These are phyloP conservation scores for Ministeria vibrans DNA, from an alignment of 78 protist species.

Conservation along the genomic window DNA sequence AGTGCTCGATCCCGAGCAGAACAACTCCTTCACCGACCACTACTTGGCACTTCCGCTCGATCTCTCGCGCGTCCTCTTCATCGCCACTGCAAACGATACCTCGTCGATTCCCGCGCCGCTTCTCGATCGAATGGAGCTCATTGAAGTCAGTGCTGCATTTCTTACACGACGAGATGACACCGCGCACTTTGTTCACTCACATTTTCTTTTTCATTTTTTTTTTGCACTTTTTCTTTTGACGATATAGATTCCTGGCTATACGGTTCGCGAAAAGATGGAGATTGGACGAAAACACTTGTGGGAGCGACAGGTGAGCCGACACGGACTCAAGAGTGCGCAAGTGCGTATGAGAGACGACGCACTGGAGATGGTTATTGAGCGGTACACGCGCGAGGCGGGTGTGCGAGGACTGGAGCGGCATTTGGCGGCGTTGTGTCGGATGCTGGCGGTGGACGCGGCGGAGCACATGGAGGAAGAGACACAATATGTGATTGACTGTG, in stretches of 20 bases:
- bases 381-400: slow-evolving; percentile 37
- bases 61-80: background rate
- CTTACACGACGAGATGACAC: too few species aligned
- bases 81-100: background rate
- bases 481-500: too few species aligned
- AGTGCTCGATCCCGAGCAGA: background rate
- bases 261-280: background rate
- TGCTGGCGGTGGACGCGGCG: too few species aligned
- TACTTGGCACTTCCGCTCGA: background rate
- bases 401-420: slow-evolving; percentile 22
- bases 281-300: background rate
- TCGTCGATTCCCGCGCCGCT: background rate
- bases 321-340: background rate
- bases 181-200: too few species aligned
- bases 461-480: too few species aligned
- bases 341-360: background rate
- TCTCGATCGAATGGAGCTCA: background rate
- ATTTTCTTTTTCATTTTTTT: too few species aligned
- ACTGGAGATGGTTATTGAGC: too few species aligned
- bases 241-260: background rate
- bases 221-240: too few species aligned
- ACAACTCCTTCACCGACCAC: background rate
- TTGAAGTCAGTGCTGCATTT: too few species aligned
- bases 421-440: too few species aligned
- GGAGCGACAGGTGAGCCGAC: background rate